Base-by-base conservation (phyloP, 2,329 filamentous ascomycete species). In the Clarireedia homoeocarpa region DNA sequence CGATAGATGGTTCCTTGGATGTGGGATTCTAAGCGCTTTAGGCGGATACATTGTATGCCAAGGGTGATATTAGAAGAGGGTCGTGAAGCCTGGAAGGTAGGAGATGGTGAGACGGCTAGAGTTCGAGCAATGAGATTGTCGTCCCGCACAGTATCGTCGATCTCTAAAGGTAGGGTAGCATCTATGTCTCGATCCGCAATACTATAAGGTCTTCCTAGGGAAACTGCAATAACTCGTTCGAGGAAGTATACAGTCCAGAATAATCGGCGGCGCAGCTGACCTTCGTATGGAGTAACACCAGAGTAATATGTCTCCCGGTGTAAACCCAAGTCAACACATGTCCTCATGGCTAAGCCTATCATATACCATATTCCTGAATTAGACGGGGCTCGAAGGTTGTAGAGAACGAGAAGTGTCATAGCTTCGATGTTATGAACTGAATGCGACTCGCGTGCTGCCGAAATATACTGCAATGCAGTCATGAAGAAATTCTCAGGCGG, bases 331-430 rank as follows among this genome's bases (percentile, higher is more conserved):
- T 79, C 77, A 49, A 79, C 77, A 53, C 74, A 75, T 6, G 75
- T 79, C 42, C 76, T 73, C 74, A 79, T 79, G 2, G 77, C 76
- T 17, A 79, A 69, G 12, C 77, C 77, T 44, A 78, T 75, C 72
- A 79, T 76, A 61, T 79, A 79, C 77, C 76, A 80, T 49, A 79
- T 71, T 7, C 75, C 77, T 56, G 75, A 74, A 34, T 75, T 76
- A 0, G 76, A 77, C 9, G 74, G 72, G 1, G 74, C 77, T 6
- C 77, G 72, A 2, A 80, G 68, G 61, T 79, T 77, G 59, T 78
- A 79, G 3, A 79, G 66, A 3, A 78, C 75, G 15, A 62, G 51
- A 14, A 80, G 68, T 0, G 75, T 71, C 74, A 79, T 79, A 10
- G 77, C 76, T 60, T 79, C 75, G 15, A 79, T 74, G 45, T 79